phyloP scores from a whole-genome alignment of 192 early-diverging fungal species.

The Gonapodya sp. region DNA sequence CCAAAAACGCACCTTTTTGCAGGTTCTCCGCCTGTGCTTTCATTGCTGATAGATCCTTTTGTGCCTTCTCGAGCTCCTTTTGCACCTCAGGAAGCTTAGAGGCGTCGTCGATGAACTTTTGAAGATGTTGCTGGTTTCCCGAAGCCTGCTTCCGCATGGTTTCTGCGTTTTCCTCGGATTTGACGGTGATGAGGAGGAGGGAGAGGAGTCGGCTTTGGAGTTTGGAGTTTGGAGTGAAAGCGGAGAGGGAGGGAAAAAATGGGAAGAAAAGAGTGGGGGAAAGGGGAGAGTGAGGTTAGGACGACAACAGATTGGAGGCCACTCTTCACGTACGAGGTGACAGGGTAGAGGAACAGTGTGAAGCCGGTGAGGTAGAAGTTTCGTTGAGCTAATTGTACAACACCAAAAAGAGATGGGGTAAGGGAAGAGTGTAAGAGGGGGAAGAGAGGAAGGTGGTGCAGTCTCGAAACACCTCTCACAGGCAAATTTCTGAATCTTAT shows the following conservation, averaged over 20 bases:
- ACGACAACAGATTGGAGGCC: too few relatives aligned
- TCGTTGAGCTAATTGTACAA: constrained; percentile 43
- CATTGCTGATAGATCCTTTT: not conserved
- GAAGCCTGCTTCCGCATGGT: not conserved
- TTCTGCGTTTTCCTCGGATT: not conserved
- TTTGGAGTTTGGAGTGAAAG: not conserved
- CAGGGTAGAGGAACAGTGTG: constrained; percentile 32
- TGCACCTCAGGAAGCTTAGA: not conserved
- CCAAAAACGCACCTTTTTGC: not conserved
- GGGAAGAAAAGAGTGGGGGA: too few relatives aligned
- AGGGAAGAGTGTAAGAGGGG: too few relatives aligned
- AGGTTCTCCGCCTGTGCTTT: not conserved
- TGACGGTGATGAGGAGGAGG: not conserved
- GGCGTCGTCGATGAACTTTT: not conserved
- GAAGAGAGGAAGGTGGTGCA: not conserved
- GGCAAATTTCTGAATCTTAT: not conserved
- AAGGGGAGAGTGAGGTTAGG: too few relatives aligned
- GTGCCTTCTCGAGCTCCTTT: not conserved
- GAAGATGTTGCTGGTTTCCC: not conserved
- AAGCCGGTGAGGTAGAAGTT: constrained; percentile 43
- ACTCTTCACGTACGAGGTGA: not conserved
- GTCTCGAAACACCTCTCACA: not conserved
- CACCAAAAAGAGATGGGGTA: too few relatives aligned
- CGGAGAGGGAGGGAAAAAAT: too few relatives aligned
- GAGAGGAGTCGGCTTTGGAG: not conserved